phyloP scores from a whole-genome alignment of 2,329 filamentous ascomycete species.

The Drechslerella dactyloides region DNA sequence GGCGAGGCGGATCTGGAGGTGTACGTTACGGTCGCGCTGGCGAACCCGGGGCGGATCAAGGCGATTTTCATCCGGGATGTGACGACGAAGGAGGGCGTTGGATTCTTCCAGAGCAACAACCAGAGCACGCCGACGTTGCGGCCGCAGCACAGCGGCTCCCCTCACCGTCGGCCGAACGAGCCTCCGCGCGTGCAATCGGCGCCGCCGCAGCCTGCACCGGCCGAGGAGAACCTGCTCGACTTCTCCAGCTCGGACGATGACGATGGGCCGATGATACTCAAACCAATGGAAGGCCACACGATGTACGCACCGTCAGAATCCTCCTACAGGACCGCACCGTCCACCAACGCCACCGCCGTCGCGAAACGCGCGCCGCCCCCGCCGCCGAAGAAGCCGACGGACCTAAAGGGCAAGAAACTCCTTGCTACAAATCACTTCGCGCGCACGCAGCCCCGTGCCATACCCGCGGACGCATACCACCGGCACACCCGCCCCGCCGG shows the following conservation, averaged over 20 bases:
- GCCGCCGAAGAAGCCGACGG: constrained; percentile 44
- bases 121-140: constrained; percentile 15
- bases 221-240: constrained; percentile 40
- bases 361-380: constrained; percentile 27
- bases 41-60: constrained; percentile 80
- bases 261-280: constrained; percentile 34
- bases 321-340: constrained; percentile 23
- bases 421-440: constrained; percentile 36
- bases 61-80: constrained; percentile 95
- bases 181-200: no score
- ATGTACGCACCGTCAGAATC: constrained; percentile 44
- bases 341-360: constrained; percentile 10
- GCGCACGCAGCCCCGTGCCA: constrained; percentile 24
- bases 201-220: background rate
- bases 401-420: constrained; percentile 44
- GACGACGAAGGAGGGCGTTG: constrained; percentile 73
- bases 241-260: constrained; percentile 48
- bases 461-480: constrained; percentile 32
- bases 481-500: constrained; percentile 7
- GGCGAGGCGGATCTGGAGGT: constrained; percentile 97
- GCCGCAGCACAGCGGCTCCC: constrained; percentile 26
- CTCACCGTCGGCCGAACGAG: background rate
- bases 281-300: constrained; percentile 43
- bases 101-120: constrained; percentile 74
- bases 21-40: constrained; percentile 88